Conservation (phyloP, 495 filamentous ascomycete species). For the Penicillium parvum region DNA sequence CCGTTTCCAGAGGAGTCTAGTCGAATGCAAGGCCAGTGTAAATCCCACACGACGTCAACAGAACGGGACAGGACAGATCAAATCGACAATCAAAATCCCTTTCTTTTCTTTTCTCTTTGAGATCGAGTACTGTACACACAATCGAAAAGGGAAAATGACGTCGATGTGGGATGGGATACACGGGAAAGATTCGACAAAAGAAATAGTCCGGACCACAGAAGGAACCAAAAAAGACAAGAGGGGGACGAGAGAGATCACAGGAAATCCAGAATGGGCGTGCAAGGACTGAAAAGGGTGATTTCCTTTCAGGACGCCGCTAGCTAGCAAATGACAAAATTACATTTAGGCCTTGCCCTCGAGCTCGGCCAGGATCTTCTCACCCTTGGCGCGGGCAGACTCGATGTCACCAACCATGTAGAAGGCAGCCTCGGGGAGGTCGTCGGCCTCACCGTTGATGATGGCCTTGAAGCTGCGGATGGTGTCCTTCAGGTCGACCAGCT, state of each 20-base stretch:
- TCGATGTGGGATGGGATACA: slow-evolving; percentile 22
- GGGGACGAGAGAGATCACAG: slow-evolving; percentile 2
- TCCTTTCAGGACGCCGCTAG: slow-evolving; percentile 16
- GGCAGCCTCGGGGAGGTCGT: slow-evolving; percentile 90
- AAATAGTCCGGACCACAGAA: slow-evolving; percentile 26
- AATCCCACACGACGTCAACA: not conserved
- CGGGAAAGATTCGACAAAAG: slow-evolving; percentile 35
- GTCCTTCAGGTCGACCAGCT: slow-evolving; percentile 95
- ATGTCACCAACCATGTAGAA: slow-evolving; percentile 99
- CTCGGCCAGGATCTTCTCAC: slow-evolving; percentile 98
- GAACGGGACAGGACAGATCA: not conserved
- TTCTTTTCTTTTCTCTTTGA: slow-evolving; percentile 31
- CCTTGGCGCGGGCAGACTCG: slow-evolving; percentile 88
- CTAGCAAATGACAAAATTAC: slow-evolving; percentile 41
- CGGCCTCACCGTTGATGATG: slow-evolving; percentile 91
- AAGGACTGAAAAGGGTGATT: slow-evolving; percentile 10
- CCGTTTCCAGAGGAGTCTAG: slow-evolving; percentile 5
- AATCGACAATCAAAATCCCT: slow-evolving; percentile 30
- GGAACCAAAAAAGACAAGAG: slow-evolving; percentile 1
- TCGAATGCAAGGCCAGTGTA: not conserved
- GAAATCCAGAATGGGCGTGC: not conserved
- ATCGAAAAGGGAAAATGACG: slow-evolving; percentile 34
- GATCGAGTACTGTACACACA: slow-evolving; percentile 48
- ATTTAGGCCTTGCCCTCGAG: slow-evolving; percentile 68
- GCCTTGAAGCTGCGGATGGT: slow-evolving; percentile 96